Evolutionary conservation across 73 alveolate species (phyloP).

Genomic region (Tetrahymena borealis): DNA sequence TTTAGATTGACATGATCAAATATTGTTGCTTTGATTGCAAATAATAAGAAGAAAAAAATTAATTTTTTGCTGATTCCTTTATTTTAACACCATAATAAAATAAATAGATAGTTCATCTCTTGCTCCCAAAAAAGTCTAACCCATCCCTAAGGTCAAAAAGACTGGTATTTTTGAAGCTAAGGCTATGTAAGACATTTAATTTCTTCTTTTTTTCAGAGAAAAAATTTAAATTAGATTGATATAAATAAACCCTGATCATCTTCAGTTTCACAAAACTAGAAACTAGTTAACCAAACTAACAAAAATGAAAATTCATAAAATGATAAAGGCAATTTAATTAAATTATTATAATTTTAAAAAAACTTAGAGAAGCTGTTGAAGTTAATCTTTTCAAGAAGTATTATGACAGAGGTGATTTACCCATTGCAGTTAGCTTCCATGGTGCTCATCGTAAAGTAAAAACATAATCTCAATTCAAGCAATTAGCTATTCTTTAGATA

Average conservation of each 20-base stretch:
- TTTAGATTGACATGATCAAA: too few relatives aligned
- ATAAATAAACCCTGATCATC: background rate
- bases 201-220: background rate
- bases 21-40: too few relatives aligned
- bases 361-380: constrained; percentile 15
- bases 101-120: constrained; percentile 29
- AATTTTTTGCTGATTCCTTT: too few relatives aligned
- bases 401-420: constrained; percentile 82
- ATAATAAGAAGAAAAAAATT: too few relatives aligned
- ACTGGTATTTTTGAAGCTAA: constrained; percentile 35
- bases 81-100: background rate
- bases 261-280: constrained; percentile 9
- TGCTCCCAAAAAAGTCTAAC: constrained; percentile 30
- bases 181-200: constrained; percentile 5
- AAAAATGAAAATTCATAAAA: too few relatives aligned
- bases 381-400: constrained; percentile 60
- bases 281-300: background rate
- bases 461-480: background rate
- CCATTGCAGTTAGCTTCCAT: constrained; percentile 63
- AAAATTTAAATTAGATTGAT: background rate
- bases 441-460: constrained; percentile 66
- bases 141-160: constrained; percentile 27
- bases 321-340: too few relatives aligned
- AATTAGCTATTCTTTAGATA: too few relatives aligned
- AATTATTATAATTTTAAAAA: too few relatives aligned